phyloP scores from a whole-genome alignment of 2,329 filamentous ascomycete species.

The Pseudocercospora macadamiae region DNA sequence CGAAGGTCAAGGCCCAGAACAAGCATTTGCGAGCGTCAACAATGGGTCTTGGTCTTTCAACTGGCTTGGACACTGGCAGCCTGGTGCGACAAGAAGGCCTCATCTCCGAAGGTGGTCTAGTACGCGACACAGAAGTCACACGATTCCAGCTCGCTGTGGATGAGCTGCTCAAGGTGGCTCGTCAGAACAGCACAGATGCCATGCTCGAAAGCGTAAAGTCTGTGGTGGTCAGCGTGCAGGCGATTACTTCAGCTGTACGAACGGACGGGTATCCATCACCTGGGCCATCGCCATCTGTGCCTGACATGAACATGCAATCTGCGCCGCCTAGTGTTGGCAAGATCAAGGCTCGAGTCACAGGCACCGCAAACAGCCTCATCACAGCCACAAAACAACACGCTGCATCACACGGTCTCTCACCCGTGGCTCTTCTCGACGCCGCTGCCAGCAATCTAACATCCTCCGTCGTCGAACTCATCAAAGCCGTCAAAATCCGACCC shows the following conservation, averaged over 20 bases:
- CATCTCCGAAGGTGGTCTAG: conserved; percentile 67
- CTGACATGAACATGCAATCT: conserved; percentile 21
- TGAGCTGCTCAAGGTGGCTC: conserved; percentile 78
- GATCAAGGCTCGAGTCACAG: conserved; percentile 81
- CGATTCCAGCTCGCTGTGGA: conserved; percentile 95
- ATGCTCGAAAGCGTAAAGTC: conserved; percentile 85
- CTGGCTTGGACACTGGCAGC: conserved; percentile 64
- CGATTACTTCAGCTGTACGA: conserved; percentile 77
- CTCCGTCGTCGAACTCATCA: conserved; percentile 82
- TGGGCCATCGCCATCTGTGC: conserved; percentile 32
- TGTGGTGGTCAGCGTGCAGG: conserved; percentile 79
- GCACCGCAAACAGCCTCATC: conserved; percentile 92
- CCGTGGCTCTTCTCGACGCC: conserved; percentile 90
- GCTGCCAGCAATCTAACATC: conserved; percentile 88
- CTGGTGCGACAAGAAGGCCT: conserved; percentile 64
- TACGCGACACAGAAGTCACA: conserved; percentile 91
- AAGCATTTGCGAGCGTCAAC: conserved; percentile 80
- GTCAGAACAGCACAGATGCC: conserved; percentile 70
- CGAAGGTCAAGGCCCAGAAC: conserved; percentile 83
- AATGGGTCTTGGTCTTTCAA: conserved; percentile 67
- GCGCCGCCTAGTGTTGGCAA: conserved; percentile 43
- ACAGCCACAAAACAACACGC: conserved; percentile 93
- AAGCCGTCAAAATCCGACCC: conserved; percentile 75
- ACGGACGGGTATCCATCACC: conserved; percentile 39
- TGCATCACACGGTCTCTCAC: conserved; percentile 78